These are phyloP conservation scores for Sugiyamaella japonica DNA, from an alignment of 1,139 yeast species.

Conservation along the genomic window DNA sequence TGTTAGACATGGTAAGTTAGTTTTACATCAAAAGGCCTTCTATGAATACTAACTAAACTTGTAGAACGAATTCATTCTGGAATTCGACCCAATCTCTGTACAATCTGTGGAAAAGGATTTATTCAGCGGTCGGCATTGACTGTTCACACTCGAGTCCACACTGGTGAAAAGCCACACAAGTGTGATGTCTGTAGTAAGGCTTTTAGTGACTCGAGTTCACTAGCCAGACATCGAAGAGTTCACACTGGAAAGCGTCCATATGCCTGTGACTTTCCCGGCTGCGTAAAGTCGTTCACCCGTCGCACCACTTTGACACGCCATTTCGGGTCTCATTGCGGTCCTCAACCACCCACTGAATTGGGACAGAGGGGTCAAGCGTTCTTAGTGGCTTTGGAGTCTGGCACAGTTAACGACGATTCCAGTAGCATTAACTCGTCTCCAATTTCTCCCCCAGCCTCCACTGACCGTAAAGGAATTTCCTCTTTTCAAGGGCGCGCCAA, in stretches of 20 bases:
- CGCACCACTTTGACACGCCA: constrained; percentile 71
- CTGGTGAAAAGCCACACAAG: constrained; percentile 68
- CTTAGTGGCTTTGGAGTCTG: not conserved
- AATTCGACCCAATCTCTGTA: constrained; percentile 51
- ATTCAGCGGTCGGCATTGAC: constrained; percentile 71
- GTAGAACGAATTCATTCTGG: constrained; percentile 78
- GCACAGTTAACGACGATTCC: not conserved
- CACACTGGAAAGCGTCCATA: constrained; percentile 62
- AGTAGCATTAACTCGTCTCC: constrained; percentile 6
- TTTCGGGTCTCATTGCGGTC: constrained; percentile 55
- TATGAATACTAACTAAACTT: constrained; percentile 35
- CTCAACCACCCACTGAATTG: not conserved
- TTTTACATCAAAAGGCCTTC: too few relatives aligned
- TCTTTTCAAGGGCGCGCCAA: not conserved
- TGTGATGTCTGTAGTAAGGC: constrained; percentile 42
- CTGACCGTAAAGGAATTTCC: constrained; percentile 3
- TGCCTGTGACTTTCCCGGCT: constrained; percentile 66
- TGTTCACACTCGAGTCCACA: constrained; percentile 74
- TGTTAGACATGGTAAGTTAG: constrained; percentile 50
- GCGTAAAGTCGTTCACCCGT: constrained; percentile 64
- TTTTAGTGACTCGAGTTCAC: constrained; percentile 44
- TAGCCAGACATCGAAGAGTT: constrained; percentile 44
- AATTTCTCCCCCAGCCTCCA: not conserved
- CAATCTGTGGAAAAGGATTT: constrained; percentile 54
- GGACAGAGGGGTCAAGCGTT: not conserved